These are phyloP conservation scores for Rhizoclosmatium sp. DNA, from an alignment of 192 early-diverging fungal genomes.

Conservation along the genomic window DNA sequence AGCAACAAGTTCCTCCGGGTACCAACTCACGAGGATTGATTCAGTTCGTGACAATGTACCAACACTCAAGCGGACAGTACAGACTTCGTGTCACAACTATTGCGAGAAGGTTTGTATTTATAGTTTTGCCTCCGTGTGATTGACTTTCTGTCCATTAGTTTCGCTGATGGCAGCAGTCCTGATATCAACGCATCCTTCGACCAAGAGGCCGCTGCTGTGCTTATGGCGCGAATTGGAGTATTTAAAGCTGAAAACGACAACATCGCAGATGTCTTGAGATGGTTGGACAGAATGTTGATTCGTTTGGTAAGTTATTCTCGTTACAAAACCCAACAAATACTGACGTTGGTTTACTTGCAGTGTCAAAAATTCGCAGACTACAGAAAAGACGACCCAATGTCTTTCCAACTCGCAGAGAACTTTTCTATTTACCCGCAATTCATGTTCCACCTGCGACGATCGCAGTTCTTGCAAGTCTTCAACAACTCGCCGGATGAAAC, in stretches of 20 bases:
- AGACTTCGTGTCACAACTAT: constrained; percentile 95
- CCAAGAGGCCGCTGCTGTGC: constrained; percentile 95
- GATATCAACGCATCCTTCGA: constrained; percentile 93
- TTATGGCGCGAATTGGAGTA: constrained; percentile 96
- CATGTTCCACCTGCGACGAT: constrained; percentile 97
- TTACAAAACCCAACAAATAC: background rate
- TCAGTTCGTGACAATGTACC: constrained; percentile 96
- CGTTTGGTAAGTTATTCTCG: constrained; percentile 66
- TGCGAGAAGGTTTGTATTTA: constrained; percentile 71
- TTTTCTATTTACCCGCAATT: constrained; percentile 99
- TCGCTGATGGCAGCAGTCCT: constrained; percentile 81
- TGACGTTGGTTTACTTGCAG: constrained; percentile 31
- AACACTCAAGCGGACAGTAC: constrained; percentile 90
- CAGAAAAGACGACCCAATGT: constrained; percentile 91
- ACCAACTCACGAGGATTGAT: constrained; percentile 83
- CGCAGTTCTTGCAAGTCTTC: constrained; percentile 98
- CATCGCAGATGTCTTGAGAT: constrained; percentile 94
- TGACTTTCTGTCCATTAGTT: constrained; percentile 39
- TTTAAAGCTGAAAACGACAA: constrained; percentile 98
- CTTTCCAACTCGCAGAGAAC: constrained; percentile 89
- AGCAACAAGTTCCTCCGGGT: constrained; percentile 79
- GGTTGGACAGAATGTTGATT: constrained; percentile 99
- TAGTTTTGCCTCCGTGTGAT: background rate
- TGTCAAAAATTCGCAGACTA: constrained; percentile 98
- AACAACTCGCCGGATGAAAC: constrained; percentile 99